phyloP scores from a whole-genome alignment of 1,284 basidiomycete genomes.

The Leccinum pseudoinsigne region DNA sequence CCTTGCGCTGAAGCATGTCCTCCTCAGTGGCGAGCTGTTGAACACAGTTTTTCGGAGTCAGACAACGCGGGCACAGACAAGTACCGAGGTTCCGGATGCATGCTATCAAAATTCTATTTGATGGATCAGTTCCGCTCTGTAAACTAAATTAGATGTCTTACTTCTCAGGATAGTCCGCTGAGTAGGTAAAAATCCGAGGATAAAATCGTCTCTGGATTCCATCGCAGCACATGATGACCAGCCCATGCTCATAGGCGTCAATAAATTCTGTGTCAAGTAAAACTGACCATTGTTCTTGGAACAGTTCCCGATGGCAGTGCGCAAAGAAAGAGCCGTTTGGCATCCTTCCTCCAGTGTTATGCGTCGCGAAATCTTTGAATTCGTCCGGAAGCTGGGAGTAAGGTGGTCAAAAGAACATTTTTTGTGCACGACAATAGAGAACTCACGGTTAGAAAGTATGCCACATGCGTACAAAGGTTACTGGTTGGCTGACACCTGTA shows the following conservation, averaged over 20 bases:
- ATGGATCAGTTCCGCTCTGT: background rate
- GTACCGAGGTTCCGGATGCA: background rate
- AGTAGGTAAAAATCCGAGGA: background rate
- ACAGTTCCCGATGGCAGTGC: background rate
- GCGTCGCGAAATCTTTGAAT: background rate
- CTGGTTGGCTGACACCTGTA: background rate
- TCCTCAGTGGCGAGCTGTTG: background rate
- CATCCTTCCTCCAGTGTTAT: background rate
- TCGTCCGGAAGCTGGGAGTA: background rate
- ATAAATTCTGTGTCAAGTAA: background rate
- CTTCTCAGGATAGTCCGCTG: background rate
- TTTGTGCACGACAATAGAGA: background rate
- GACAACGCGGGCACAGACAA: background rate
- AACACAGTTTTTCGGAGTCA: background rate
- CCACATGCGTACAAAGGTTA: background rate
- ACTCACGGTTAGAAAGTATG: background rate
- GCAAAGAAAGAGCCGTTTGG: background rate
- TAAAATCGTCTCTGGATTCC: background rate
- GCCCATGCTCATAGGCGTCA: background rate
- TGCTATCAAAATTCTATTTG: background rate
- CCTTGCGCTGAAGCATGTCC: background rate
- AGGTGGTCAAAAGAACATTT: background rate
- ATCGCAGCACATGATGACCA: background rate
- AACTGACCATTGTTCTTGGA: background rate
- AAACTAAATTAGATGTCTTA: background rate